Percentiles rank a stretch among this genome's conserved stretches.
Evolutionary conservation across 1,139 yeast species (phyloP).

Genomic region (Nakaseomyces delphensis): DNA sequence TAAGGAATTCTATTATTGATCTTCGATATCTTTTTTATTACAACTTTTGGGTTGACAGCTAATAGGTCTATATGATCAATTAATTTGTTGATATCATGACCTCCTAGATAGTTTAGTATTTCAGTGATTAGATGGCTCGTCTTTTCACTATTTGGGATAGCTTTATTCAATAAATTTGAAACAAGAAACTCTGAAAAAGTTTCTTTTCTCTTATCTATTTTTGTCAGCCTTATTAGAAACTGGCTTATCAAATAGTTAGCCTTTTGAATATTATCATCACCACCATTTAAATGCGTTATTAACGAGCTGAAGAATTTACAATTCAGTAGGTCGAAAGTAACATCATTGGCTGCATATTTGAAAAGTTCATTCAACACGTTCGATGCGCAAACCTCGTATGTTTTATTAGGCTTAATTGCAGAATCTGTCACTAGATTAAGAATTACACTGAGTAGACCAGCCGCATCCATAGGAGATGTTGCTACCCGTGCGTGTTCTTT

Average conservation of each 20-base stretch:
- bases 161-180: background rate
- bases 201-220: background rate
- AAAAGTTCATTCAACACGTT: slow-evolving; percentile 7
- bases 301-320: background rate
- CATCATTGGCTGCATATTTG: background rate
- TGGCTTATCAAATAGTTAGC: background rate
- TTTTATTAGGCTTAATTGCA: slow-evolving; percentile 10
- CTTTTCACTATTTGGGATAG: background rate
- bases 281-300: background rate
- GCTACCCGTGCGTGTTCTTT: slow-evolving; percentile 8
- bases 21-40: background rate
- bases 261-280: background rate
- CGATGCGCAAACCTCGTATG: slow-evolving; percentile 12
- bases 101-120: background rate
- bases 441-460: slow-evolving; percentile 39
- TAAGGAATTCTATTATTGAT: background rate
- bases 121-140: background rate
- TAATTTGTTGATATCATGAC: background rate
- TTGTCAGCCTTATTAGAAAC: background rate
- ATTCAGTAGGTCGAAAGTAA: background rate
- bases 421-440: slow-evolving; percentile 28
- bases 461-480: slow-evolving; percentile 41
- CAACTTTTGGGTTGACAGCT: background rate
- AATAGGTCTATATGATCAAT: background rate
- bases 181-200: background rate